Percentiles rank a stretch among this genome's conserved stretches.
phyloP scores from a whole-genome alignment of 1,284 basidiomycete species.

The Agroathelia rolfsii region DNA sequence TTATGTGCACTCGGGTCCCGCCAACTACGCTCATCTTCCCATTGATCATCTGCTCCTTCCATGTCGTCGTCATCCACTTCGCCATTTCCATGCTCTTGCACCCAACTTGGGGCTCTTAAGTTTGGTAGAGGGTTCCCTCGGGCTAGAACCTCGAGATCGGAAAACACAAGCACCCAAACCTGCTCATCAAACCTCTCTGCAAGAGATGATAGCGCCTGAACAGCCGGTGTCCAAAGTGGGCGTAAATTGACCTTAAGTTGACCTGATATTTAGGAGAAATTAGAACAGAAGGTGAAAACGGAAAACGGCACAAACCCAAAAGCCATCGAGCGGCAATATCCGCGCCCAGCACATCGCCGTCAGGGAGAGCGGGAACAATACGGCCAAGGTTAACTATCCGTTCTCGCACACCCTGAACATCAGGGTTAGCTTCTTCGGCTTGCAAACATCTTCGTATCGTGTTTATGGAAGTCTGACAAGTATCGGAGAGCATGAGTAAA shows the following conservation, averaged over 20 bases:
- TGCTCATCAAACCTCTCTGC: constrained; percentile 51
- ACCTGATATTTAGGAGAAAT: constrained; percentile 28
- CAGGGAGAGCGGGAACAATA: constrained; percentile 43
- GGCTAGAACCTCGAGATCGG: constrained; percentile 39
- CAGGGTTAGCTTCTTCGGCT: constrained; percentile 66
- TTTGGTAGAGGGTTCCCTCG: constrained; percentile 3
- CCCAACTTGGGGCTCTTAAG: constrained; percentile 11
- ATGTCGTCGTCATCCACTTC: constrained; percentile 13
- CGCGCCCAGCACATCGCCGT: constrained; percentile 40
- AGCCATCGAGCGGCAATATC: constrained; percentile 57
- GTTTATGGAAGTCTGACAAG: constrained; percentile 33
- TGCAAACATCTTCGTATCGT: constrained; percentile 55
- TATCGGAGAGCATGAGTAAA: constrained; percentile 38
- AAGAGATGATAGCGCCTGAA: constrained; percentile 54
- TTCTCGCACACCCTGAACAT: constrained; percentile 74
- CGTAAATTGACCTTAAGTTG: constrained; percentile 89
- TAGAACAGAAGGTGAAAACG: constrained; percentile 2
- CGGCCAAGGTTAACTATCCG: constrained; percentile 65
- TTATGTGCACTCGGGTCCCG: constrained; percentile 64
- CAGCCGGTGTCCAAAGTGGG: constrained; percentile 81
- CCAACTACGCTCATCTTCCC: constrained; percentile 67
- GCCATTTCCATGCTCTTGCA: constrained; percentile 10
- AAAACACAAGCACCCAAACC: constrained; percentile 67
- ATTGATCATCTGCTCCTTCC: constrained; percentile 29
- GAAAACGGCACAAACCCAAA: constrained; percentile 32